phyloP scores from a whole-genome alignment of 805 yeast genomes.

The Jamesozyma lodderae region DNA sequence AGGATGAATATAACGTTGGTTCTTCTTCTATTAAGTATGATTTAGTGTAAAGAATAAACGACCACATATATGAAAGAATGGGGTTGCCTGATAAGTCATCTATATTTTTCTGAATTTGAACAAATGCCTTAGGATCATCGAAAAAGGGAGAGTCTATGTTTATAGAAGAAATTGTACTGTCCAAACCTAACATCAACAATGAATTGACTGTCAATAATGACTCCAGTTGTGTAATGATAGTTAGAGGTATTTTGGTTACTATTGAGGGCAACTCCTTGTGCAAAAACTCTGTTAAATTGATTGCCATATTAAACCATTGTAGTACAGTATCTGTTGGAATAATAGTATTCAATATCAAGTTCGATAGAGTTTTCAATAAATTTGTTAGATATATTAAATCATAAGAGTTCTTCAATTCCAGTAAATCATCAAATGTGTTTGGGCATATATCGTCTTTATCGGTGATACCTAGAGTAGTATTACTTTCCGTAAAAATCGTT shows the following conservation, averaged over 20 bases:
- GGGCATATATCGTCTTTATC: background rate
- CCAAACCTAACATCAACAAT: constrained; percentile 48
- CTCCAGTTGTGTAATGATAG: constrained; percentile 2
- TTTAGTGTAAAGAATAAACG: constrained; percentile 47
- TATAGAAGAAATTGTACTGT: constrained; percentile 38
- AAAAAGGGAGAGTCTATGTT: constrained; percentile 32
- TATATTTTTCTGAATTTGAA: constrained; percentile 32
- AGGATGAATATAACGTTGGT: constrained; percentile 11
- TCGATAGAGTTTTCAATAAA: constrained; percentile 32
- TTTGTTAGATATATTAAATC: constrained; percentile 31
- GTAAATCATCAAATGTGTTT: constrained; percentile 14
- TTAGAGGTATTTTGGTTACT: constrained; percentile 4
- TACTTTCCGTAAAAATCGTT: constrained; percentile 1
- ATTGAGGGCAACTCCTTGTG: constrained; percentile 4
- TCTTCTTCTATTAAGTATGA: constrained; percentile 36
- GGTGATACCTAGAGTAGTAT: background rate
- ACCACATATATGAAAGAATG: constrained; percentile 56
- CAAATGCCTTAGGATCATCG: constrained; percentile 33
- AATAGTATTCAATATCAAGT: constrained; percentile 34
- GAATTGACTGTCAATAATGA: constrained; percentile 30
- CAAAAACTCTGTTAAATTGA: constrained; percentile 1
- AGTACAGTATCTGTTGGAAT: constrained; percentile 29
- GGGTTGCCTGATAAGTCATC: constrained; percentile 30
- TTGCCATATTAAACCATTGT: constrained; percentile 42
- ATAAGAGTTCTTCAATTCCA: constrained; percentile 18